A percentile compares a stretch with the other conserved stretches of the same genome.
phyloP scores from a whole-genome alignment of 1,139 yeast species.

The Kurtzmaniella quercitrusa region DNA sequence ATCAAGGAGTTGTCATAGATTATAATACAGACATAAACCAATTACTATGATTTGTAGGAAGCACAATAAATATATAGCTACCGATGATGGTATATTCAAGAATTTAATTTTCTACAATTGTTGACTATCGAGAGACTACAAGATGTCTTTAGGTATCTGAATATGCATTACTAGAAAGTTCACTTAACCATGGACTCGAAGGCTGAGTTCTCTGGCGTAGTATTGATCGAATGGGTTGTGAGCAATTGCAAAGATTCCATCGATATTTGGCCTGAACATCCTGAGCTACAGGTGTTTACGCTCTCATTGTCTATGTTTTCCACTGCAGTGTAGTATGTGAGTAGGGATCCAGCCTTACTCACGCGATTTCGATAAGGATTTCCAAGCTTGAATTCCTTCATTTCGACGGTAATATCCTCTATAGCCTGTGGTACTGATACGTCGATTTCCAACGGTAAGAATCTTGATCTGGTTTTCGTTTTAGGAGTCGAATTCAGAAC shows the following conservation, averaged over 20 bases:
- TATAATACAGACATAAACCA: background rate
- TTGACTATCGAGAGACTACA: no score
- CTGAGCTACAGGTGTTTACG: background rate
- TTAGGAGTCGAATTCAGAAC: slow-evolving; percentile 2
- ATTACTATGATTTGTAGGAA: background rate
- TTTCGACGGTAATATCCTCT: background rate
- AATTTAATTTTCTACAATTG: background rate
- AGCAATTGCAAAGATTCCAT: background rate
- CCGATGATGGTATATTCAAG: background rate
- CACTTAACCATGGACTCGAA: background rate
- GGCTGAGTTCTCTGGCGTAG: slow-evolving; percentile 1
- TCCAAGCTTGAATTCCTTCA: slow-evolving; percentile 1
- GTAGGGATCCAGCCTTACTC: background rate
- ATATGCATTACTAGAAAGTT: background rate
- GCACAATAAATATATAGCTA: background rate
- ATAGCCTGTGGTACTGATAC: background rate
- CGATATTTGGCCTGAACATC: background rate
- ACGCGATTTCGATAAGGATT: background rate
- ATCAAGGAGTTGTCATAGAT: slow-evolving; percentile 38
- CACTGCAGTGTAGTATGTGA: background rate
- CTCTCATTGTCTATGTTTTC: background rate
- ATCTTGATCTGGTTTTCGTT: slow-evolving; percentile 5
- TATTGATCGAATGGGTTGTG: background rate
- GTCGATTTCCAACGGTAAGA: slow-evolving; percentile 10
- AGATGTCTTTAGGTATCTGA: no score